Percentiles rank a stretch among this genome's conserved stretches.
Conservation (phyloP, 306 rosid species). For the Psophocarpus tetragonolobus region DNA sequence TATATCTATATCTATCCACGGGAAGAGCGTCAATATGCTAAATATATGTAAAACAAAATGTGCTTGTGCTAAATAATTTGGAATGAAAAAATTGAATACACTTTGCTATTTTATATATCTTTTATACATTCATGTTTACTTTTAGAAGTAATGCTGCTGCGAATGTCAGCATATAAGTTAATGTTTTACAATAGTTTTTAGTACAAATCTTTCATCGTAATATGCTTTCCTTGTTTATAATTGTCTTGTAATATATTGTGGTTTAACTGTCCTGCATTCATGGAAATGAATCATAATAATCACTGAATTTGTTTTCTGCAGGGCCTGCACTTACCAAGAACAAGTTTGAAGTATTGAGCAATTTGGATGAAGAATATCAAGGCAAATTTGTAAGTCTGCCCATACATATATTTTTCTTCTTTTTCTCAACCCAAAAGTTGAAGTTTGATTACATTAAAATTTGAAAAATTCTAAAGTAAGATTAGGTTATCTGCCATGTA, state of each 20-base stretch:
- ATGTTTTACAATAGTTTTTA: background rate
- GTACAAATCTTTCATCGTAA: constrained; percentile 16
- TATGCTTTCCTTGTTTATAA: constrained; percentile 10
- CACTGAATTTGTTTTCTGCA: constrained; percentile 42
- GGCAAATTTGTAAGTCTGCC: constrained; percentile 57
- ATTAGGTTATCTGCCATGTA: background rate
- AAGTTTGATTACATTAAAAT: background rate
- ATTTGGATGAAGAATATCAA: constrained; percentile 61
- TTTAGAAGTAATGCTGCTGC: background rate
- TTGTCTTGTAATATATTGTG: background rate
- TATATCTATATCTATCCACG: background rate
- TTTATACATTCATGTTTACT: constrained; percentile 11
- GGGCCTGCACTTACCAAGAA: constrained; percentile 62
- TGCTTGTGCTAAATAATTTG: background rate
- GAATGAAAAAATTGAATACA: background rate
- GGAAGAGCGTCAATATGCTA: background rate
- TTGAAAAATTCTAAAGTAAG: background rate
- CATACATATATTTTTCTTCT: background rate
- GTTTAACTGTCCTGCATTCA: constrained; percentile 26
- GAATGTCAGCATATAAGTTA: constrained; percentile 1
- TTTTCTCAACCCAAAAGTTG: background rate
- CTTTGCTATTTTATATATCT: constrained; percentile 5
- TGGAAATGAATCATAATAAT: constrained; percentile 12
- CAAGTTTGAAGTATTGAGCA: constrained; percentile 58
- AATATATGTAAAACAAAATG: background rate